phyloP scores from a whole-genome alignment of 345 rosid genomes.

The Aquilaria malaccensis region DNA sequence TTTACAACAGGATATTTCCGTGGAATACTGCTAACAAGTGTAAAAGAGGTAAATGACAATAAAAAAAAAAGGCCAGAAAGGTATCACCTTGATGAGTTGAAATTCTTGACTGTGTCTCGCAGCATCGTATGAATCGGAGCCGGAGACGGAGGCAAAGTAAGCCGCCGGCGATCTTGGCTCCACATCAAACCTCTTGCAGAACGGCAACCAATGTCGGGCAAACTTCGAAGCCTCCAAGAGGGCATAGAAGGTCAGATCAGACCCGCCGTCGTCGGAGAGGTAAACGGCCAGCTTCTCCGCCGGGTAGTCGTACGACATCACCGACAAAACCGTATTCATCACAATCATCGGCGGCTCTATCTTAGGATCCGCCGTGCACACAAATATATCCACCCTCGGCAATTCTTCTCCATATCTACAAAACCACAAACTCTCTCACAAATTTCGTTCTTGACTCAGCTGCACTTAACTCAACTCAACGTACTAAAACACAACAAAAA shows the following conservation, averaged over 20 bases:
- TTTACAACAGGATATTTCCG: too few relatives aligned
- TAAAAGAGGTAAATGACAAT: not conserved
- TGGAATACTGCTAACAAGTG: too few relatives aligned
- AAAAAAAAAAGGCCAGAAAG: not conserved
- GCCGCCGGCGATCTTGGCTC: slow-evolving; percentile 42
- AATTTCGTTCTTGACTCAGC: too few relatives aligned
- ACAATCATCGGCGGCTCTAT: slow-evolving; percentile 50
- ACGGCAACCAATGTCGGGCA: slow-evolving; percentile 44
- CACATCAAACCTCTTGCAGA: slow-evolving; percentile 32
- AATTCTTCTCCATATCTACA: slow-evolving; percentile 28
- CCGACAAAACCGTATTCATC: slow-evolving; percentile 39
- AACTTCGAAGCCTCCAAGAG: slow-evolving; percentile 41
- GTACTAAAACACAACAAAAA: too few relatives aligned
- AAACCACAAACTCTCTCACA: not conserved
- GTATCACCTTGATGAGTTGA: slow-evolving; percentile 13
- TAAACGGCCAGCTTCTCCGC: slow-evolving; percentile 35
- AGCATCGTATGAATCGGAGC: not conserved
- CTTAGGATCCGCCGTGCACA: slow-evolving; percentile 46
- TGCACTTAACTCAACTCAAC: too few relatives aligned
- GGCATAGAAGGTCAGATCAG: slow-evolving; percentile 39
- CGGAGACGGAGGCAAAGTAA: slow-evolving; percentile 20
- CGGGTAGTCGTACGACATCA: slow-evolving; percentile 41
- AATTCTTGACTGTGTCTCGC: slow-evolving; percentile 3
- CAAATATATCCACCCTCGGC: slow-evolving; percentile 42
- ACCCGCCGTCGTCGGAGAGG: slow-evolving; percentile 51